Evolutionary conservation across 2,329 filamentous ascomycete genomes (phyloP), one percentile per base, ranked within the genome.

Genomic region (Fusarium succisae): DNA sequence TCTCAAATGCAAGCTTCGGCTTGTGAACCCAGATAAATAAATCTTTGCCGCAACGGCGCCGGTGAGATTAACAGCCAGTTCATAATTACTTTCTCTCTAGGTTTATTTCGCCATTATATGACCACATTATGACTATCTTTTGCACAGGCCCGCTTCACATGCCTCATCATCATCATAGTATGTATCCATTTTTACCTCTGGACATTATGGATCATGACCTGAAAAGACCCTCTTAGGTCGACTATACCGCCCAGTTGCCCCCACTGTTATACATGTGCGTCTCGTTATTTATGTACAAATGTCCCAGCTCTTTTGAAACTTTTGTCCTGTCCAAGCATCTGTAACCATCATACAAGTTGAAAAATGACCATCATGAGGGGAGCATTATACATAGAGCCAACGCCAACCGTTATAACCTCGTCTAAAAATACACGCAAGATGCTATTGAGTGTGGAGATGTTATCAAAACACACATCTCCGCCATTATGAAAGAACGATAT

Each of bases 301-400:
- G 53, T 66, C 64, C 70, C 77, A 65, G 61, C 69, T 77, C 66
- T 69, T 65, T 70, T 66, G 47, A 70, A 70, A 67, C 72, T 51
- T 67, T 69, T 70, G 69, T 67, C 58, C 56, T 74, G 53, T 72
- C 72, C 72, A 69, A 73, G 64, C 59, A 66, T 70, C 66, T 76
- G 64, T 54, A 70, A 70, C 66, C 66, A 70, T 70, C 67, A 70
- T 70, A 70, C 66, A 70, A 70, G 56, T 50, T 70, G 57, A 56
- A 51, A 51, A 70, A 66, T 35, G 72, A 80, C 74, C 77, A 79
- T 85, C 83, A 79, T 85, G 83, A 85, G 83, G 80, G 83, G 84
- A 85, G 83, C 83, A 84, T 84, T 83, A 83, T 82, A 84, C 82
- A 83, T 74, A 76, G 73, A 80, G 73, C 80, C 77, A 82, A 83